Evolutionary conservation across 495 filamentous ascomycete genomes (phyloP), one percentile per base, ranked within the genome.

Genomic region (Xylaria curta): DNA sequence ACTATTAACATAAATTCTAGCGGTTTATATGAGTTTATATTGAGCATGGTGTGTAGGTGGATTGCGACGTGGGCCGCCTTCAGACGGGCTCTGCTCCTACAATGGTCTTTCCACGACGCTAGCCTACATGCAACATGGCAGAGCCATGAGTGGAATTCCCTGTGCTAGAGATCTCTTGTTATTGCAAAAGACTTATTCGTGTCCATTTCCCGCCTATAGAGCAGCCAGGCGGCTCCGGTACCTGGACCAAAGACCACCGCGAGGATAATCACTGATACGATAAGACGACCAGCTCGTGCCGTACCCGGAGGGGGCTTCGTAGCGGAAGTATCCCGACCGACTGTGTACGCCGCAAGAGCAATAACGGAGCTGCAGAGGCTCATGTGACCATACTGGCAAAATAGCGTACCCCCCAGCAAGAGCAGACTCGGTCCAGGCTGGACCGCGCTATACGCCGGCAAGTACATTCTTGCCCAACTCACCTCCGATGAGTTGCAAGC

Each of bases 381-480:
- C 26, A 56, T 31, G 10, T 56, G 26, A 7, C 26, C 51, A 56
- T 56, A 56, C 26, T 56, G 53, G 53, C 53, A 56, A 31, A 56
- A 56, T 6, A 56, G 53, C 26, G 12, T 56, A 56, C 3, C 53
- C 53, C 53, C 49, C 26, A 9, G 26, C 15, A 56, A 15, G 26
- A 56, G 53, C 13, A 56, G 26, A 31, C 6, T 56, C 17, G 53
- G 53, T 7, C 53, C 53, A 56, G 26, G 53, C 26, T 56, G 4
- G 26, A 56, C 53, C 6, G 53, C 53, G 26, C 53, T 56, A 31
- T 56, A 56, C 28, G 53, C 53, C 13, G 53, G 53, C 53, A 26
- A 56, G 53, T 56, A 56, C 26, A 56, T 56, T 56, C 53, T 17
- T 56, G 4, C 28, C 53, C 53, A 56, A 31, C 53, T 31, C 53